Percentiles rank a stretch among this genome's conserved stretches.
These are phyloP conservation scores for Penicillium sumatraense DNA, from an alignment of 2,329 filamentous ascomycete species.

Conservation along the genomic window DNA sequence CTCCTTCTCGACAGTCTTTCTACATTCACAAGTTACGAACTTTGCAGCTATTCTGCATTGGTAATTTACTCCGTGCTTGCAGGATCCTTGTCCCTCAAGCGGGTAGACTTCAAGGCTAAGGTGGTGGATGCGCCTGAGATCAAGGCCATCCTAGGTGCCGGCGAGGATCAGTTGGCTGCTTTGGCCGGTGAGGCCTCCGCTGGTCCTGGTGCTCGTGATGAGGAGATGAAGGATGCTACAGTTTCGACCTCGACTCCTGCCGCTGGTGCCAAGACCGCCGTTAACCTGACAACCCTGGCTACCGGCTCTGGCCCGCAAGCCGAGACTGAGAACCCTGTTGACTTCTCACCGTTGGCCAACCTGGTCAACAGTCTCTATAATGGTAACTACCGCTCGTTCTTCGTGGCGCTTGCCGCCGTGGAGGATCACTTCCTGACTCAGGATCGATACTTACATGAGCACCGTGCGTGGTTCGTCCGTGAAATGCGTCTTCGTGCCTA, in stretches of 20 bases:
- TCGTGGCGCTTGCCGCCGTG: conserved; percentile 83
- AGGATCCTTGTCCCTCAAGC: conserved; percentile 90
- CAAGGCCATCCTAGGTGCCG: conserved; percentile 90
- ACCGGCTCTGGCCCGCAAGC: conserved; percentile 67
- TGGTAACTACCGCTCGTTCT: conserved; percentile 93
- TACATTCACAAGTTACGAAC: conserved; percentile 97
- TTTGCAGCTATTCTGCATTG: conserved; percentile 93
- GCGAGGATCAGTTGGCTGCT: conserved; percentile 83
- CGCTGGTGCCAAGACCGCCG: conserved; percentile 66
- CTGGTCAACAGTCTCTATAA: conserved; percentile 91
- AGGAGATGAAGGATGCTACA: conserved; percentile 71
- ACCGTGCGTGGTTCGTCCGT: conserved; percentile 95
- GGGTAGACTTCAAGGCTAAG: conserved; percentile 98
- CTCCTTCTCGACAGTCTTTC: conserved; percentile 95
- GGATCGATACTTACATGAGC: conserved; percentile 93
- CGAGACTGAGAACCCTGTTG: conserved; percentile 79
- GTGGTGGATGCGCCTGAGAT: conserved; percentile 98
- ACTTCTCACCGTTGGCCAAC: conserved; percentile 85
- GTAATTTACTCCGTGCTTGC: conserved; percentile 96
- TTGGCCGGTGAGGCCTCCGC: conserved; percentile 80
- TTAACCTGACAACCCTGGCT: conserved; percentile 87
- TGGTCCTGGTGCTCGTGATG: conserved; percentile 76
- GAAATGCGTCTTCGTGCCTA: conserved; percentile 98
- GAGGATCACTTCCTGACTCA: conserved; percentile 93
- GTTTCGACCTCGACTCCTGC: conserved; percentile 56